Evolutionary conservation across 2,329 filamentous ascomycete genomes (phyloP), one percentile per base, ranked within the genome.

Genomic region (Colletotrichum euphorbiae): DNA sequence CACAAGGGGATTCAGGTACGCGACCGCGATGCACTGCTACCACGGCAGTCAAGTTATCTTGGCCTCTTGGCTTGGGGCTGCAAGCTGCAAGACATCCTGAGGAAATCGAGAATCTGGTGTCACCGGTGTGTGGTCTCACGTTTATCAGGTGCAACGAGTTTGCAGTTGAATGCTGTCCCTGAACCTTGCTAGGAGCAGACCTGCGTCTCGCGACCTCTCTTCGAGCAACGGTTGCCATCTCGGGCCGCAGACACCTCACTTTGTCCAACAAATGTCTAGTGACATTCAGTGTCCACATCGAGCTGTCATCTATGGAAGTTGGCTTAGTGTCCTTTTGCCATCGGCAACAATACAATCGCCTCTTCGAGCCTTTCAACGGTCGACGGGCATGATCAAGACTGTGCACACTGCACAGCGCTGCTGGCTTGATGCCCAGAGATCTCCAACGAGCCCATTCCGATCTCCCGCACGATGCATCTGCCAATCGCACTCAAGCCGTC

Each of bases 1-100:
- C 54, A 59, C 65, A 46, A 65, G 54, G 24, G 17, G 38, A 54
- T 54, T 59, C 65, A 68, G 61, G 65, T 40, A 68, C 65, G 45
- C 21, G 50, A 15, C 36, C 3, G 38, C 21, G 31, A 59, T 45
- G 58, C 51, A 36, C 33, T 62, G 43, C 58, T 38, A 62, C 58
- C 17, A 51, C 52, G 54, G 65, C 54, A 59, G 31, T 59, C 38
- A 42, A 24, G 19, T 24, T 43, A 52, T 45, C 65, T 64, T 65
- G 65, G 60, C 65, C 9, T 58, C 60, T 64, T 64, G 59, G 58
- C 64, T 36, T 24, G 24, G 24, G 24, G 24, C 24, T 5, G 24
- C 24, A 5, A 24, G 24, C 24, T 5, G 24, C 24, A 5, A 24
- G 24, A 24, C 24, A 24, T 42, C 33, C 21, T 1, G 17, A 0